Evolutionary conservation across 1,284 basidiomycete species (phyloP).

Genomic region (Golubevia pallescens): DNA sequence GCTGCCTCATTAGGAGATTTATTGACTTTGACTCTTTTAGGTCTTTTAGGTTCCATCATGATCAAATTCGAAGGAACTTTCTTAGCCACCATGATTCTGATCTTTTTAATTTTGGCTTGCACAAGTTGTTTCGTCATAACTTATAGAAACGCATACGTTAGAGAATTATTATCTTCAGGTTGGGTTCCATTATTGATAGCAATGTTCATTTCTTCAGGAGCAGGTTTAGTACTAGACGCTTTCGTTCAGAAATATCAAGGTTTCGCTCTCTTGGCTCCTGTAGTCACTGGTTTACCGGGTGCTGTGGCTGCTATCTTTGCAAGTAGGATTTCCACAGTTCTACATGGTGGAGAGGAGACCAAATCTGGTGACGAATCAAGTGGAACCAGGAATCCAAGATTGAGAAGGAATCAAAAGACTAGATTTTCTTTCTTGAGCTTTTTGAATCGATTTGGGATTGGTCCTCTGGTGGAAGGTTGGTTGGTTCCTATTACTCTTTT

Average conservation of each 20-base stretch:
- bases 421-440: background rate
- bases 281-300: constrained; percentile 86
- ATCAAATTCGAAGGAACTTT: constrained; percentile 64
- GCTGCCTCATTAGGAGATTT: constrained; percentile 92
- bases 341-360: constrained; percentile 68
- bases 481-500: constrained; percentile 41
- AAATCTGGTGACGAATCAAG: too few species aligned
- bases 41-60: constrained; percentile 57
- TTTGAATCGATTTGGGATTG: too few species aligned
- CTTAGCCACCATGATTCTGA: constrained; percentile 69
- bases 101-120: constrained; percentile 71
- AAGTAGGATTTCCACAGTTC: constrained; percentile 83
- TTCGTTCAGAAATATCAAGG: constrained; percentile 86
- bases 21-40: constrained; percentile 72
- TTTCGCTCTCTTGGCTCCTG: constrained; percentile 84
- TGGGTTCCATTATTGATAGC: constrained; percentile 90
- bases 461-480: constrained; percentile 32
- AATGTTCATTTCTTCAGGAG: constrained; percentile 87
- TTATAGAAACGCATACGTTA: constrained; percentile 73
- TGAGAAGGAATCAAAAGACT: background rate
- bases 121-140: constrained; percentile 70
- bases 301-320: constrained; percentile 89
- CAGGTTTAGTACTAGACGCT: constrained; percentile 86
- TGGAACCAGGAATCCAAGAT: too few species aligned
- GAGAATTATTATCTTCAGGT: constrained; percentile 77